These are phyloP conservation scores for Ophiobolus disseminans DNA, from an alignment of 2,329 filamentous ascomycete genomes.

Conservation along the genomic window DNA sequence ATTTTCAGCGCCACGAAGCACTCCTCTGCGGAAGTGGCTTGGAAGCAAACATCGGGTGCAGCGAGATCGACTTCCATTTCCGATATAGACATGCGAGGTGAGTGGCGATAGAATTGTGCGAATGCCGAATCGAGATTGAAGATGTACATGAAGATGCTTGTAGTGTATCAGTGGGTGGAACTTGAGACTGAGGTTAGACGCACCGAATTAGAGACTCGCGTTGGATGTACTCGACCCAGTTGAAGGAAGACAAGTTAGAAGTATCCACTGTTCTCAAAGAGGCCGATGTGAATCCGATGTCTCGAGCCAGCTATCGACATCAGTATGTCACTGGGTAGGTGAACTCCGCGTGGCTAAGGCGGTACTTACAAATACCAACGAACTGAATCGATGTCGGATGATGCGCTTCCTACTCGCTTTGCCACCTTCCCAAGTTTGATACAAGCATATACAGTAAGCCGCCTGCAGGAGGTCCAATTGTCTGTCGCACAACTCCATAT, in stretches of 20 bases:
- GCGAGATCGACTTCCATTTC: slow-evolving; percentile 4
- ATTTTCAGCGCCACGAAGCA: slow-evolving; percentile 5
- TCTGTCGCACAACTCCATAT: not conserved
- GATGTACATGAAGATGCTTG: slow-evolving; percentile 4
- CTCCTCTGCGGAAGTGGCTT: not conserved
- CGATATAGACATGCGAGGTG: slow-evolving; percentile 2
- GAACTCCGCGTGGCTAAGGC: not conserved
- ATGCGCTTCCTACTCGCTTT: slow-evolving; percentile 1
- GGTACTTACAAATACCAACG: slow-evolving; percentile 1
- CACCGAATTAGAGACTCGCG: slow-evolving; percentile 5
- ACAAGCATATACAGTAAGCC: not conserved
- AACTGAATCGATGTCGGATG: not conserved
- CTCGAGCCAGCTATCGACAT: not conserved
- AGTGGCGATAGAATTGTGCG: slow-evolving; percentile 4
- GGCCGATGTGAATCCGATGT: not conserved
- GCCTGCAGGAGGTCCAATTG: not conserved
- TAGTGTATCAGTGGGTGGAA: not conserved
- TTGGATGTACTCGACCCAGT: slow-evolving; percentile 1
- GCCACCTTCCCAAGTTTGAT: slow-evolving; percentile 2
- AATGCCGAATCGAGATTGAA: slow-evolving; percentile 7
- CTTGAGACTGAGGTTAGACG: not conserved
- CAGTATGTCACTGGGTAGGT: not conserved
- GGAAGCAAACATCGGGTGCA: slow-evolving; percentile 8
- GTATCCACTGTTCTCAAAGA: not conserved
- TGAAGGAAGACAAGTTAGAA: not conserved